phyloP scores from a whole-genome alignment of 768 basidiomycete species.

The Dendrothele bispora region DNA sequence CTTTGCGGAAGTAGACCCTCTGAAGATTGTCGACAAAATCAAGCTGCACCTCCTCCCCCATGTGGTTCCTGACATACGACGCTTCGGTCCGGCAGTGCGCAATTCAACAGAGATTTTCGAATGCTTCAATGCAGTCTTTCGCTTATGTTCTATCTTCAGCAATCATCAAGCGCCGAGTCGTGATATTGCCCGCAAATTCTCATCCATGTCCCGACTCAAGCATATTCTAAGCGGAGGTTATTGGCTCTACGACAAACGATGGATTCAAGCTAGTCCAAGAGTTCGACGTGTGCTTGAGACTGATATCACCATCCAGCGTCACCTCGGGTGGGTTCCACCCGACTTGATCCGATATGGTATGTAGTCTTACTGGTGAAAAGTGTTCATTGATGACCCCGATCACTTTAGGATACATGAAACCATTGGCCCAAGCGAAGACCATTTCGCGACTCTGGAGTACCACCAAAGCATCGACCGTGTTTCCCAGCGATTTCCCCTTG shows the following conservation, averaged over 20 bases:
- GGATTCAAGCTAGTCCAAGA: constrained; percentile 4
- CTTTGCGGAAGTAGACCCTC: constrained; percentile 23
- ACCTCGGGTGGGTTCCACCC: constrained; percentile 12
- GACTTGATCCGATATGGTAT: background rate
- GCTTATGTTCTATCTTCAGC: too few species aligned
- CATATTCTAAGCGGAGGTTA: too few species aligned
- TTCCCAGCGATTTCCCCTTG: too few species aligned
- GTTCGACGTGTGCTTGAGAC: background rate
- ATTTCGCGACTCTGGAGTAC: too few species aligned
- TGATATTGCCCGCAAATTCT: constrained; percentile 28
- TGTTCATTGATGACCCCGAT: too few species aligned
- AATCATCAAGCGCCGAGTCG: too few species aligned
- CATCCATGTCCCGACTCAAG: constrained; percentile 22
- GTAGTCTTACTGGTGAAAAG: too few species aligned
- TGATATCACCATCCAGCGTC: constrained; percentile 5
- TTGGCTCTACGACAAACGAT: constrained; percentile 8
- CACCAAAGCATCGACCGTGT: too few species aligned
- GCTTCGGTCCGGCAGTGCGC: constrained; percentile 32
- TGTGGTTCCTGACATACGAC: constrained; percentile 22
- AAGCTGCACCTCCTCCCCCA: constrained; percentile 34
- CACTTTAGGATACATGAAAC: too few species aligned
- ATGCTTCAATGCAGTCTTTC: too few species aligned
- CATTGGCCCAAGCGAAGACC: too few species aligned
- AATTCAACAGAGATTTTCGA: too few species aligned
- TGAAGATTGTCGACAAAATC: constrained; percentile 21